Conservation (phyloP, 2,329 filamentous ascomycete genomes). For the Stachybotrys chartarum region DNA sequence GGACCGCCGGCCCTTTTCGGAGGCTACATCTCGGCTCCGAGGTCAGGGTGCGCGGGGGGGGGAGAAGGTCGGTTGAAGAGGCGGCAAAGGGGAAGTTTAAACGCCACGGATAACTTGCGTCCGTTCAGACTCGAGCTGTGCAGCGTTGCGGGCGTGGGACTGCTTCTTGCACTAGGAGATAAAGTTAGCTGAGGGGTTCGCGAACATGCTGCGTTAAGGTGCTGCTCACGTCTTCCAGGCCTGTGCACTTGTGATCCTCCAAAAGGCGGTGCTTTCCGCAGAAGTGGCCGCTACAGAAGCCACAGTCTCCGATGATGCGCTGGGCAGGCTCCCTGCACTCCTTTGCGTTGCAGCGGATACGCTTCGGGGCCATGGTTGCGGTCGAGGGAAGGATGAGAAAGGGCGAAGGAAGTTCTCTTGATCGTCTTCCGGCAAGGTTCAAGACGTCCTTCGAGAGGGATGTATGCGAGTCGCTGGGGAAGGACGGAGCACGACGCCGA, state of each 20-base stretch:
- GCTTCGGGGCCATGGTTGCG: constrained; percentile 58
- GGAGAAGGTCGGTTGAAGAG: neutral
- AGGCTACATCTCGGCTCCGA: neutral
- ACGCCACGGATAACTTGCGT: constrained; percentile 92
- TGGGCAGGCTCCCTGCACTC: constrained; percentile 83
- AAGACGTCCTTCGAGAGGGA: neutral
- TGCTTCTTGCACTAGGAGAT: constrained; percentile 81
- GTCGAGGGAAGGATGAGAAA: neutral
- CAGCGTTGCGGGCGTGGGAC: constrained; percentile 87
- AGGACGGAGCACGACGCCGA: neutral
- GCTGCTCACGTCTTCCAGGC: constrained; percentile 72
- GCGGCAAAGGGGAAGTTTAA: constrained; percentile 32
- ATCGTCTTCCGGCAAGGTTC: neutral
- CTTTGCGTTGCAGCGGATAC: constrained; percentile 80
- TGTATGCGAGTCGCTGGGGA: neutral
- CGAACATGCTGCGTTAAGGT: neutral
- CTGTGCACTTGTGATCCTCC: constrained; percentile 89
- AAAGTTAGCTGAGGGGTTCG: neutral
- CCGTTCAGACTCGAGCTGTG: constrained; percentile 85
- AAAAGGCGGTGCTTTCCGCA: constrained; percentile 91
- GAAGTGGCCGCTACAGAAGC: constrained; percentile 89
- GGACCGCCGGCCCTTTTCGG: no score
- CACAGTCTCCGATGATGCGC: constrained; percentile 92
- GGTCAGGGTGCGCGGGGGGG: neutral
- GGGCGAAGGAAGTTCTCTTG: neutral